Base-by-base conservation (phyloP, 331 rosid species). In the Prunus yedoensis region DNA sequence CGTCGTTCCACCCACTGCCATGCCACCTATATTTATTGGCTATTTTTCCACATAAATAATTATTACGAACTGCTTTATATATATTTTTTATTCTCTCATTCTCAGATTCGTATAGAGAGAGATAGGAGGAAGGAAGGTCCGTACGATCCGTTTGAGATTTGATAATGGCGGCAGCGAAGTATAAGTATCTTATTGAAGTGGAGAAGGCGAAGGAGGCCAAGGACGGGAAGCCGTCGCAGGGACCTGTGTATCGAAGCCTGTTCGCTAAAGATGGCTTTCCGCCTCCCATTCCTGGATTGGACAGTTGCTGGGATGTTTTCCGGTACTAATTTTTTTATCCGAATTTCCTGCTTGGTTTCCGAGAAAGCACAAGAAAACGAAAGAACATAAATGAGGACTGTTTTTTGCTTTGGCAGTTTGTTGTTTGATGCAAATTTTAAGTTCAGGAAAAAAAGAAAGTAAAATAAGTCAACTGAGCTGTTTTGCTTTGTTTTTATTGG, bases 301-400 rank as follows among this genome's bases (percentile, higher is more conserved):
- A 89, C 38, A 66, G 82, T 68, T 95, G 99, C 83, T 95, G 99
- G 99, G 99, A 95, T 61, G 86, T 95, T 62, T 95, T 95, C 72
- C 89, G 98, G 99, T 95, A 49, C 45, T 41, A 1, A 0, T 30
- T 43, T 14, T 43, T 10, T 2, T 18, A 1, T 47, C 63, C 25
- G 21, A 12, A 5, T 3, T 30, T 32, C 10, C 63, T 63, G 43
- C 50, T 63, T 63, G 71, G 38, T 70, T 73, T 25, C 65, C 64
- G 32, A 30, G 76, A 78, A 57, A 68, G 58, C 54, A 5, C 38
- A 30, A 12, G n/a, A 2, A 45, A 71, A 18, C 50, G 35, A 16
- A 35, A 23, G 51, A 69, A 2, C 18, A 17, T 8, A 23, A 3
- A n/a, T 18, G 3, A 38, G 10, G 16, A 27, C 12, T 21, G n/a